Conservation (phyloP, 306 rosid genomes). For the Lablab purpureus region DNA sequence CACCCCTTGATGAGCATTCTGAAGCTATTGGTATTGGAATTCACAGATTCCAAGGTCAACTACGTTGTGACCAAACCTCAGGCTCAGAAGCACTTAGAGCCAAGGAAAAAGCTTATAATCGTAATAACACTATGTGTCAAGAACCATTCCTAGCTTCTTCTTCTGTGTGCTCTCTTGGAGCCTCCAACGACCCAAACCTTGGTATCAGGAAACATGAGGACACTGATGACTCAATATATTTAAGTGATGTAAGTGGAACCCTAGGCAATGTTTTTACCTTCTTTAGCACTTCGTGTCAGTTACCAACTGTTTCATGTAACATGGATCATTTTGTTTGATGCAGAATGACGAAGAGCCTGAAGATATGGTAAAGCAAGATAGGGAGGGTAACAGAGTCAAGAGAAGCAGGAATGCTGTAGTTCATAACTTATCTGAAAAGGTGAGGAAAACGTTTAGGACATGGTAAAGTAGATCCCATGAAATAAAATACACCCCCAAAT, state of each 20-base stretch:
- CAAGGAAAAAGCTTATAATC: slow-evolving; percentile 33
- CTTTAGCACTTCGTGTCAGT: background rate
- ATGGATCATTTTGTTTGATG: slow-evolving; percentile 33
- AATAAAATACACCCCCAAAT: background rate
- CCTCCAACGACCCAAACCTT: slow-evolving; percentile 53
- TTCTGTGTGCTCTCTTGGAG: slow-evolving; percentile 59
- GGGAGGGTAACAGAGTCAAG: slow-evolving; percentile 45
- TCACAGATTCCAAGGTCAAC: slow-evolving; percentile 18
- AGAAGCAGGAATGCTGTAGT: slow-evolving; percentile 41
- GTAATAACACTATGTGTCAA: background rate
- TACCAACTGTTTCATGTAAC: slow-evolving; percentile 25
- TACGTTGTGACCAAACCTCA: slow-evolving; percentile 24
- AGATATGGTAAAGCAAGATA: slow-evolving; percentile 20
- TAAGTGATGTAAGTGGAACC: slow-evolving; percentile 55
- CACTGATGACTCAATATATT: slow-evolving; percentile 49
- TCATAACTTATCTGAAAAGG: slow-evolving; percentile 61
- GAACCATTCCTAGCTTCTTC: slow-evolving; percentile 43
- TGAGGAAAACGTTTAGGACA: slow-evolving; percentile 22
- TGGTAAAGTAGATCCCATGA: background rate
- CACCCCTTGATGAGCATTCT: slow-evolving; percentile 44
- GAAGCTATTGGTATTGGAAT: slow-evolving; percentile 35
- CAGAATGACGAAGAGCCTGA: slow-evolving; percentile 56
- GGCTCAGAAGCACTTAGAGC: slow-evolving; percentile 13
- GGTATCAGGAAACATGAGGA: slow-evolving; percentile 43
- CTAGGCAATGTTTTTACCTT: background rate